Conservation (phyloP, 495 filamentous ascomycete genomes). For the Talaromyces thailandensis region DNA sequence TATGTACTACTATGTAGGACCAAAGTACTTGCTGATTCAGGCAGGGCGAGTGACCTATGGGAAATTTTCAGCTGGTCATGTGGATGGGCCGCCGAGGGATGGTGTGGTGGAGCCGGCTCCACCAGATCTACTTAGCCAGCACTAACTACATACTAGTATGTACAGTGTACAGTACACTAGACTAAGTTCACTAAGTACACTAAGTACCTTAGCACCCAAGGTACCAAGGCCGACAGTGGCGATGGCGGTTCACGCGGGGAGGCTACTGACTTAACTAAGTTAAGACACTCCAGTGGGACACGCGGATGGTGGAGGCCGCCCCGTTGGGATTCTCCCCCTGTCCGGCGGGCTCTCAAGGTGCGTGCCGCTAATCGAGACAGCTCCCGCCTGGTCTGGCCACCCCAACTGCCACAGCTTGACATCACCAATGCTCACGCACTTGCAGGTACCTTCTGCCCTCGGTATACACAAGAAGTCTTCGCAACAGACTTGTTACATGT, state of each 20-base stretch:
- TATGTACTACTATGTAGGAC: no score
- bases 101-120: neutral
- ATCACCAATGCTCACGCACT: neutral
- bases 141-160: neutral
- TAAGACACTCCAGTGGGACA: neutral
- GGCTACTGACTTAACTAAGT: neutral
- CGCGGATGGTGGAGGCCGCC: neutral
- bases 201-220: no score
- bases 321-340: neutral
- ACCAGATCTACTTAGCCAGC: neutral
- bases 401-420: neutral
- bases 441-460: neutral
- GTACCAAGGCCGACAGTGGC: neutral
- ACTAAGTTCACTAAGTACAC: no score
- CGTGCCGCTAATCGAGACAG: neutral
- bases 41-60: neutral
- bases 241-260: constrained; percentile 6
- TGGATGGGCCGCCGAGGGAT: neutral
- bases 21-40: neutral
- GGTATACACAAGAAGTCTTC: no score
- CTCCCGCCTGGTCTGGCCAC: neutral
- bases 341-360: neutral
- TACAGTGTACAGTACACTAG: no score
- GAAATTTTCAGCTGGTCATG: constrained; percentile 8
- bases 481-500: no score